These are phyloP conservation scores for Beauveria brongniartii DNA, from an alignment of 2,329 filamentous ascomycete species.

Conservation along the genomic window DNA sequence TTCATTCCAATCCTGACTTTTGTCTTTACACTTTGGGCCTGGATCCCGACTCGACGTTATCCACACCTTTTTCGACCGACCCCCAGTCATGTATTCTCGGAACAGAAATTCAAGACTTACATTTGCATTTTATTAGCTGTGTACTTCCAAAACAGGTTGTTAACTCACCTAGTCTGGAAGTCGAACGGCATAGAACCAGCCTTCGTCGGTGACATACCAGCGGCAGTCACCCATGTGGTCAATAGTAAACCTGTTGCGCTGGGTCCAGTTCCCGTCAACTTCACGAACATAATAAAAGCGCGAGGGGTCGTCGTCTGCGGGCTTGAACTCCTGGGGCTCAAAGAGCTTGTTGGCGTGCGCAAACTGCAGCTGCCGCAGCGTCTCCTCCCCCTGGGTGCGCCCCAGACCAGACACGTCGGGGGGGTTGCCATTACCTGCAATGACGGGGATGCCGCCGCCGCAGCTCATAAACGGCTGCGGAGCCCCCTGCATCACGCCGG, in stretches of 20 bases:
- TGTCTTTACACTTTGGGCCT: background rate
- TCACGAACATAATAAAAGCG: slow-evolving; percentile 56
- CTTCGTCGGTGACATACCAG: slow-evolving; percentile 51
- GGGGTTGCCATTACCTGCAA: slow-evolving; percentile 35
- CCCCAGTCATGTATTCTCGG: background rate
- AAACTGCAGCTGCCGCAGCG: slow-evolving; percentile 39
- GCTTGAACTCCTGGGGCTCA: slow-evolving; percentile 56
- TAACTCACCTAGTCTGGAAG: slow-evolving; percentile 29
- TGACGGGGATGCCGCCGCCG: slow-evolving; percentile 21
- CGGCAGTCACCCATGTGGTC: slow-evolving; percentile 48
- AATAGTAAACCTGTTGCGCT: slow-evolving; percentile 52
- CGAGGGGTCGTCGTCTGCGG: slow-evolving; percentile 49
- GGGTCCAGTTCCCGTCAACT: slow-evolving; percentile 50
- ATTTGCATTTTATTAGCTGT: background rate
- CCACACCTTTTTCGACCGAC: background rate
- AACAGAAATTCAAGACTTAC: background rate
- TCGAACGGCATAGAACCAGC: slow-evolving; percentile 54
- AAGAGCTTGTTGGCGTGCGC: slow-evolving; percentile 42
- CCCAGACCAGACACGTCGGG: slow-evolving; percentile 47
- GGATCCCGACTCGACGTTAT: background rate
- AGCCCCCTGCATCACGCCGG: background rate
- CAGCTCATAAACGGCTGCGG: slow-evolving; percentile 8
- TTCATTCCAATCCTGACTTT: background rate
- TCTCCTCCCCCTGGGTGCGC: slow-evolving; percentile 40
- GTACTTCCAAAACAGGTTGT: background rate